Base-by-base conservation (phyloP, 805 yeast species). In the Jamesozyma lodderae region DNA sequence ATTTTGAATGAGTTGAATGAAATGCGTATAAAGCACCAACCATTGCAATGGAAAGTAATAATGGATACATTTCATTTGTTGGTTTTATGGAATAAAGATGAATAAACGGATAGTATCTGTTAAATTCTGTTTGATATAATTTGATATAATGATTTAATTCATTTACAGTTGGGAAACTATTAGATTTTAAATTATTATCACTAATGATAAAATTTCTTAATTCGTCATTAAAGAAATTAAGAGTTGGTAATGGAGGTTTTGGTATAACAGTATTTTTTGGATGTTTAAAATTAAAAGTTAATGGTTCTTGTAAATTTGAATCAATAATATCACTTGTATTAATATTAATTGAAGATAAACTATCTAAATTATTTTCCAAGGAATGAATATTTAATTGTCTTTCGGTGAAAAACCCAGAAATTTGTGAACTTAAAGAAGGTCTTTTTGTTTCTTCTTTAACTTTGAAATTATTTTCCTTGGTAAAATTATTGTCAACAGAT, bases 1-100 rank as follows among this genome's bases (percentile, higher is more conserved):
- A 65, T 49, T 80, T 68, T 0, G 95, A 83, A 53, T 83, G 83
- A 26, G 79, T 63, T 23, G 86, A 81, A 51, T 82, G 87, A 61
- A 81, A 85, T 0, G 85, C 76, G 52, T 83, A 85, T 17, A 88
- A 67, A 0, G 96, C 95, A 31, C 97, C 97, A 41, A 88, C 75
- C 13, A 95, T 80, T 1, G 92, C 81, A 73, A 87, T 81, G 2
- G 94, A 76, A 38, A 87, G 64, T 5, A 85, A 56, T 33, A 88
- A 67, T 2, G 95, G 88, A 37, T 72, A 66, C 15, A 35, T 44
- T 63, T 50, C 73, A 60, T 49, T 75, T 55, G 52, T 68, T 62
- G 66, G 68, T 32, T 62, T 59, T 45, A 74, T 68, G 33, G 71
- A 72, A 11, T 83, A 81, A 25, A 81, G 61, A 59, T 86, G 95